Percentiles rank a stretch among this genome's conserved stretches.
Conservation (phyloP, 2,329 filamentous ascomycete genomes). For the Penicillium sp. region DNA sequence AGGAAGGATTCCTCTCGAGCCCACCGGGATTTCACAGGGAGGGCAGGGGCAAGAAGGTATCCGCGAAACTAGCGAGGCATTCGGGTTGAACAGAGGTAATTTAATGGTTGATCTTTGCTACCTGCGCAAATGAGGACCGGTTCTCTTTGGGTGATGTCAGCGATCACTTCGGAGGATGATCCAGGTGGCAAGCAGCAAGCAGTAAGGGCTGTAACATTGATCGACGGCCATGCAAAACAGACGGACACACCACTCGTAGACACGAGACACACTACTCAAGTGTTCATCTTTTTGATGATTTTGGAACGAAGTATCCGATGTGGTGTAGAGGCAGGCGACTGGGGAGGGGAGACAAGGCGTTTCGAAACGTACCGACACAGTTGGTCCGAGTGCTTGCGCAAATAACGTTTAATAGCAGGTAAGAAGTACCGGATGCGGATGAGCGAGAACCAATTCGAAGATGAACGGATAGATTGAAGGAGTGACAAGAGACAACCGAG, state of each 20-base stretch:
- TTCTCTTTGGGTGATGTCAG: constrained; percentile 30
- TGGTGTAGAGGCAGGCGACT: background rate
- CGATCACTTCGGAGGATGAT: constrained; percentile 8
- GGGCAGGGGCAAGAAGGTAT: constrained; percentile 7
- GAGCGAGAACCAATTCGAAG: background rate
- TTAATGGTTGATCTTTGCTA: constrained; percentile 34
- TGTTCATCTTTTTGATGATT: background rate
- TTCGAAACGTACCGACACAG: background rate
- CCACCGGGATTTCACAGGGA: constrained; percentile 7
- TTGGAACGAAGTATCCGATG: background rate
- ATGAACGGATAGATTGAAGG: background rate
- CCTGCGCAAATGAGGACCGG: constrained; percentile 44
- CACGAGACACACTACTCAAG: constrained; percentile 12
- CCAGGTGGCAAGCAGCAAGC: constrained; percentile 19
- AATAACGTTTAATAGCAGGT: background rate
- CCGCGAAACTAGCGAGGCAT: constrained; percentile 33
- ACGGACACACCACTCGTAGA: constrained; percentile 13
- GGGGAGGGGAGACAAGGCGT: background rate
- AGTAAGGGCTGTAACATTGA: constrained; percentile 36
- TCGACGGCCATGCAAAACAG: constrained; percentile 24
- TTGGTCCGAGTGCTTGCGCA: background rate
- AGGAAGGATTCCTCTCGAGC: constrained; percentile 33
- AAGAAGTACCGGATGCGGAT: background rate
- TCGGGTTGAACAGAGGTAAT: constrained; percentile 26
- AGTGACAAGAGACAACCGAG: constrained; percentile 8